phyloP scores from a whole-genome alignment of 768 basidiomycete species.

The Pisolithus tinctorius region DNA sequence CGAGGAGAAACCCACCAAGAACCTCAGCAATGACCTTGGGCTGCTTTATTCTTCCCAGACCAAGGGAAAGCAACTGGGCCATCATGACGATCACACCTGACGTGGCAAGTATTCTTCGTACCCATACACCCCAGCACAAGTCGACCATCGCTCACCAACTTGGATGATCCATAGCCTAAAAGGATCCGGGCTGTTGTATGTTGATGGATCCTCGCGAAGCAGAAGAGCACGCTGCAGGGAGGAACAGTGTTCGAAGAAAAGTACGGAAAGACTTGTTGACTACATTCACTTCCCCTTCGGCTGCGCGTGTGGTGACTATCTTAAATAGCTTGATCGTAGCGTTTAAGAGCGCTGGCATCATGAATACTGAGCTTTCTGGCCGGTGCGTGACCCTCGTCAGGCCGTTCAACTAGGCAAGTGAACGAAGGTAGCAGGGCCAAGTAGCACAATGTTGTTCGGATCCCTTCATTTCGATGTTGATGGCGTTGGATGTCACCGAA shows the following conservation, averaged over 20 bases:
- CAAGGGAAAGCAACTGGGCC: slow-evolving; percentile 68
- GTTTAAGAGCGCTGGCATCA: slow-evolving; percentile 38
- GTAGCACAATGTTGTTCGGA: background rate
- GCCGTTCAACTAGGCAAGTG: background rate
- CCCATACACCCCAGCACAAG: background rate
- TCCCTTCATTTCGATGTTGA: background rate
- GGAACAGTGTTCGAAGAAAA: background rate
- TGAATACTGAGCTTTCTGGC: background rate
- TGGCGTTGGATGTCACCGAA: too few species aligned
- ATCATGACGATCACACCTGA: slow-evolving; percentile 77
- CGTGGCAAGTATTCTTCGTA: background rate
- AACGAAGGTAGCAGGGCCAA: too few species aligned
- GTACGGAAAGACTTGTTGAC: background rate
- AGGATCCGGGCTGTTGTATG: slow-evolving; percentile 61
- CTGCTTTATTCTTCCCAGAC: slow-evolving; percentile 69
- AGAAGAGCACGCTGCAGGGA: slow-evolving; percentile 62
- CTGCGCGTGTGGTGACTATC: slow-evolving; percentile 6
- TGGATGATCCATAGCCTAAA: slow-evolving; percentile 73
- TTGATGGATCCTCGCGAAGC: slow-evolving; percentile 65
- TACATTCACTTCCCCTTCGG: slow-evolving; percentile 17
- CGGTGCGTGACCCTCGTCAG: background rate
- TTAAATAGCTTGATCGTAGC: slow-evolving; percentile 26
- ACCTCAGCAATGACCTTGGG: slow-evolving; percentile 84
- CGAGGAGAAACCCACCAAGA: slow-evolving; percentile 84
- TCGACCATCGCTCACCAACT: slow-evolving; percentile 45